A percentile compares a stretch with the other conserved stretches of the same genome.
Evolutionary conservation across 2,329 filamentous ascomycete species (phyloP).

Genomic region (Cladosporium sp.): DNA sequence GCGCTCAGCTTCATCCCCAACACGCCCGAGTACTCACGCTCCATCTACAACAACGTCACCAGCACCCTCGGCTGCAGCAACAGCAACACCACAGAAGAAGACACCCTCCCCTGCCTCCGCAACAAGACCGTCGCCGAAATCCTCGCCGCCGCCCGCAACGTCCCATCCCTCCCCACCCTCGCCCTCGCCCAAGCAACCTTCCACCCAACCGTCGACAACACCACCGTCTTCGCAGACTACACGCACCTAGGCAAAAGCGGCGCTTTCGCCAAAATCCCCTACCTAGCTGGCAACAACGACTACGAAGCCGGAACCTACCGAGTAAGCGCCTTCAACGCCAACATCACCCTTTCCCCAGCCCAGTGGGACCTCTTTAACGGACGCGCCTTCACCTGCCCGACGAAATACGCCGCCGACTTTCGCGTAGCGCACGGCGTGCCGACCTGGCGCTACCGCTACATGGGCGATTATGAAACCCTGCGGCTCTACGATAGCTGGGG

Average conservation of each 20-base stretch:
- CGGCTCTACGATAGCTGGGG: slow-evolving; percentile 20
- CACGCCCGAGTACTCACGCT: slow-evolving; percentile 19
- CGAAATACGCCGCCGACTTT: slow-evolving; percentile 40
- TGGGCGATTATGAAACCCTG: slow-evolving; percentile 31
- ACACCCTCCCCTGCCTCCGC: slow-evolving; percentile 32
- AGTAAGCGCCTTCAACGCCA: slow-evolving; percentile 33
- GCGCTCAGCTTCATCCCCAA: slow-evolving; percentile 49
- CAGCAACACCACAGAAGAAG: slow-evolving; percentile 44
- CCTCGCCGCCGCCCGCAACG: slow-evolving; percentile 18
- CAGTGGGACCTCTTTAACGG: slow-evolving; percentile 19
- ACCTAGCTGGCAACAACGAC: slow-evolving; percentile 46
- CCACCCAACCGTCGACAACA: slow-evolving; percentile 26
- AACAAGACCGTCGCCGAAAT: slow-evolving; percentile 20
- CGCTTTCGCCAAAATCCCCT: slow-evolving; percentile 43
- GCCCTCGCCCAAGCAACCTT: slow-evolving; percentile 23
- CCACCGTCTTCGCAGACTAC: slow-evolving; percentile 27
- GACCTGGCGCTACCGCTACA: slow-evolving; percentile 33
- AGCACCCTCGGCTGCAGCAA: slow-evolving; percentile 35
- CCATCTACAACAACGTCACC: slow-evolving; percentile 30
- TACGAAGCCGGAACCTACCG: slow-evolving; percentile 53
- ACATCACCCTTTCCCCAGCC: slow-evolving; percentile 2
- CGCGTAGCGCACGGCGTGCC: slow-evolving; percentile 35
- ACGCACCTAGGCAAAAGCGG: slow-evolving; percentile 15
- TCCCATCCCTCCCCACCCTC: slow-evolving; percentile 18
- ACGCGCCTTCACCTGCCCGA: slow-evolving; percentile 41